Percentiles rank a stretch among this genome's conserved stretches.
Evolutionary conservation across 768 basidiomycete genomes (phyloP).

Genomic region (Tephrocybe sp.): DNA sequence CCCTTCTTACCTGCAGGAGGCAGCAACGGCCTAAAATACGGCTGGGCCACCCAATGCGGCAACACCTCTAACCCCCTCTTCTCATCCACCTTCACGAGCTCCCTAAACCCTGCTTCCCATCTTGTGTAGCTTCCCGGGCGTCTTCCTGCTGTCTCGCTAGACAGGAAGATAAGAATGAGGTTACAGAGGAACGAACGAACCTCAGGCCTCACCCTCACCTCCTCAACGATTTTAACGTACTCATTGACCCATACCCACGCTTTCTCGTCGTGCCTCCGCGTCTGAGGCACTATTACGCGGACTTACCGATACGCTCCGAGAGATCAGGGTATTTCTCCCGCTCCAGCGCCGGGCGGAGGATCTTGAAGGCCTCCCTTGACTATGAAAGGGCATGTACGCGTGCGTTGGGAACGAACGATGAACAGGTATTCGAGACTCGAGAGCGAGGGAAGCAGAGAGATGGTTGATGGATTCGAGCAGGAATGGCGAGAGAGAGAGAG

Average conservation of each 20-base stretch:
- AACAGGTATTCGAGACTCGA: constrained; percentile 88
- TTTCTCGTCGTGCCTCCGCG: constrained; percentile 13
- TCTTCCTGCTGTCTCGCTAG: constrained; percentile 37
- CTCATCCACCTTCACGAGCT: constrained; percentile 33
- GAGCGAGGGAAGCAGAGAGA: constrained; percentile 64
- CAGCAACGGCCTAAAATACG: constrained; percentile 54
- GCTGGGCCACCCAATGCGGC: constrained; percentile 58
- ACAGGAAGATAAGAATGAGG: background rate
- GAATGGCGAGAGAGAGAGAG: too few species aligned
- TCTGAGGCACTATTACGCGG: constrained; percentile 16
- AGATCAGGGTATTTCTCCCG: constrained; percentile 59
- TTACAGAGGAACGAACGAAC: constrained; percentile 23
- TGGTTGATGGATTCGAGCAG: constrained; percentile 43
- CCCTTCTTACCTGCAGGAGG: constrained; percentile 3
- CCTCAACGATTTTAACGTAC: constrained; percentile 56
- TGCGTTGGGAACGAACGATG: constrained; percentile 70
- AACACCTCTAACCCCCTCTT: constrained; percentile 37
- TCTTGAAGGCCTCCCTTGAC: constrained; percentile 93
- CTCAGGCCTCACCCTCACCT: constrained; percentile 60
- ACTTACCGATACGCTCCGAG: constrained; percentile 67
- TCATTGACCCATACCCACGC: constrained; percentile 25
- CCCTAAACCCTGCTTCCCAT: constrained; percentile 26
- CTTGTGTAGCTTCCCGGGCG: constrained; percentile 14
- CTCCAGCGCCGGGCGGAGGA: constrained; percentile 76
- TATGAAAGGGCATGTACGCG: constrained; percentile 60